Base-by-base conservation (phyloP, 305 asterid species). In the Rubia occidens region DNA sequence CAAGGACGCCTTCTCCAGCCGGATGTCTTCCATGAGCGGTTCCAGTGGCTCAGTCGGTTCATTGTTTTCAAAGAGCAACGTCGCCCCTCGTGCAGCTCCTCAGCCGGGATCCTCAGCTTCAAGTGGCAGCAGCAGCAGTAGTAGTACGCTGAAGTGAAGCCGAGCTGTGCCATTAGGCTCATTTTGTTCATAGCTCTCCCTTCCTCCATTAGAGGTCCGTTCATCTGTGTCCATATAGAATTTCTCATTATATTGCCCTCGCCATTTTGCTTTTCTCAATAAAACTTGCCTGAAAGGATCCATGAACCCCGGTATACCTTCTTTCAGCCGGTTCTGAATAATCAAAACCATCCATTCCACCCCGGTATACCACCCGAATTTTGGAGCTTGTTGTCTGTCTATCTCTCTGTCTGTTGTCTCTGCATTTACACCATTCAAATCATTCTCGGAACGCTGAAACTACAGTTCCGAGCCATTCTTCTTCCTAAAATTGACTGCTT, bases 81-180 rank as follows among this genome's bases (percentile, higher is more conserved):
- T 77, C 15, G 71, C 32, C 47, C 80, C 94, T 60, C 85, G 71
- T 49, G 74, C 95, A 69, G 72, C 82, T 37, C 64, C 76, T 67
- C 89, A 78, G 77, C 88, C 80, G 76, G 86, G 82, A 70, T 76
- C 95, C 26, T 76, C 81, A 65, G 75, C 87, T 78, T 75, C 86
- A 21, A 80, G 81, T 66, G 87, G 83, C 63, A 83, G 86, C 74
- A 83, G 86, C 74, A 81, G 86, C 73, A 81, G 86, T 67, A 74
- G 80, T 24, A 24, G 26, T 70, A 55, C 63, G 64, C 79, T 77
- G 40, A 84, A 56, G 21, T 85, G 88, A 79, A 69, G 69, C 56
- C 60, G 60, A 66, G 24, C 18, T 40, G 53, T 62, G 74, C 11
- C 35, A 60, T 9, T 39, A 3, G 4, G 60, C 67, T 76, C 72